Evolutionary conservation across 192 early-diverging fungal species (phyloP), one percentile per base, ranked within the genome.

Genomic region (Linnemannia zychae): DNA sequence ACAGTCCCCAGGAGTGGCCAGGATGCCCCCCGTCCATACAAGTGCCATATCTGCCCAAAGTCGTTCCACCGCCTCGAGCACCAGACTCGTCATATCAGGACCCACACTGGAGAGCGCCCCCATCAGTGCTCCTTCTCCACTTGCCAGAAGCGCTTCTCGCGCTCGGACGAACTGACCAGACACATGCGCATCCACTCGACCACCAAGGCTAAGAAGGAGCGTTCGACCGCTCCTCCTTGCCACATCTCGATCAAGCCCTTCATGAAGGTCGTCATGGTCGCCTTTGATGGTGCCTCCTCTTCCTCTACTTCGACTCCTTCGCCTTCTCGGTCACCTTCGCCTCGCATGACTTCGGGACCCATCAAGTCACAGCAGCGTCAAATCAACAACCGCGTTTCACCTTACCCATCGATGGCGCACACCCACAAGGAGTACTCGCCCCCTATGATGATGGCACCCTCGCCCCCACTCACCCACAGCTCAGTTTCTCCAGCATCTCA

Each of bases 81-180:
- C 78, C 92, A 97, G 78, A 93, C 92, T 44, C 96, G 96, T 67
- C 96, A 98, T 79, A 92, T 94, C 75, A 92, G 96, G 53, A 95
- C 95, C 20, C 97, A 98, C 82, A 97, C 96, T 3, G 95, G 96
- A 46, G 93, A 93, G 75, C 96, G 94, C 79, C 97, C 97, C 50
- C 97, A 95, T 80, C 89, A 88, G 50, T 98, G 97, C 87, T 87
- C 90, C 1, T 90, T 93, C 36, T 44, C 76, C 1, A 89, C 90
- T 38, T 98, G 97, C 80, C 91, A 91, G 73, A 96, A 96, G 88
- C 92, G 92, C 22, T 98, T 98, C 84, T 94, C 95, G 63, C 93
- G 97, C 18, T 93, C 95, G 22, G 97, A 98, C 79, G 95, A 97
- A 82, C 80, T 94, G 60, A 91, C 90, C 36, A 84, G 90, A 52